Percentiles rank a stretch among this genome's conserved stretches.
Conservation (phyloP, 2,329 filamentous ascomycete species). For the Ophiostoma sp. region DNA sequence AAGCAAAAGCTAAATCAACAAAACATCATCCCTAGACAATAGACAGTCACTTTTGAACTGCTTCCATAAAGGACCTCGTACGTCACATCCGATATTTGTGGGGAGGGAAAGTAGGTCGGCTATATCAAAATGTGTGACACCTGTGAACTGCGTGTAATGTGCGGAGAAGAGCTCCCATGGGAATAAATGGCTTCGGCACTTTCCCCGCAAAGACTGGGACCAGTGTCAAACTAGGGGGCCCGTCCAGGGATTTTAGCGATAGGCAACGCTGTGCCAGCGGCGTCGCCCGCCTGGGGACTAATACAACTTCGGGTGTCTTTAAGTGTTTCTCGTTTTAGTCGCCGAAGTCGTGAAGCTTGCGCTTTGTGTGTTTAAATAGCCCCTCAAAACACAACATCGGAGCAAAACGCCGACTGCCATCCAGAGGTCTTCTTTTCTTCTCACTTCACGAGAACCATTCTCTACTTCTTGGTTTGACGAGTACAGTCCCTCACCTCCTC, state of each 20-base stretch:
- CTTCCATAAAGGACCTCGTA: too few relatives aligned
- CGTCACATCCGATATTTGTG: neutral
- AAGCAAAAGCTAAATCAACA: neutral
- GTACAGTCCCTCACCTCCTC: neutral
- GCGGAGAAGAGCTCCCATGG: constrained; percentile 6
- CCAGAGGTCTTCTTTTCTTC: neutral
- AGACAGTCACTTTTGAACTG: neutral
- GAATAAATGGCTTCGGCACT: neutral
- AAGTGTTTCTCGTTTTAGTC: neutral
- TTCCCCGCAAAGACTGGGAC: neutral
- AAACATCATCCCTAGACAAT: neutral
- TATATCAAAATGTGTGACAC: neutral
- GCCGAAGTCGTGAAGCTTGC: neutral
- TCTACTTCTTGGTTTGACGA: neutral
- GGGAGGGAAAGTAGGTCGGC: neutral
- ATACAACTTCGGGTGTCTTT: neutral
- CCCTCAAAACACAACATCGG: neutral
- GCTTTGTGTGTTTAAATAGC: neutral
- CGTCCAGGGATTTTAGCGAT: constrained; percentile 2
- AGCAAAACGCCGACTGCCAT: constrained; percentile 7
- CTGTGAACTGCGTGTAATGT: neutral
- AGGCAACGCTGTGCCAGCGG: neutral
- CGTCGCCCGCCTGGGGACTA: constrained; percentile 1
- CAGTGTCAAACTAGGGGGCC: neutral
- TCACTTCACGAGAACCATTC: neutral